Conservation (phyloP, 768 basidiomycete genomes). For the Coprinellus aureogranulatus region DNA sequence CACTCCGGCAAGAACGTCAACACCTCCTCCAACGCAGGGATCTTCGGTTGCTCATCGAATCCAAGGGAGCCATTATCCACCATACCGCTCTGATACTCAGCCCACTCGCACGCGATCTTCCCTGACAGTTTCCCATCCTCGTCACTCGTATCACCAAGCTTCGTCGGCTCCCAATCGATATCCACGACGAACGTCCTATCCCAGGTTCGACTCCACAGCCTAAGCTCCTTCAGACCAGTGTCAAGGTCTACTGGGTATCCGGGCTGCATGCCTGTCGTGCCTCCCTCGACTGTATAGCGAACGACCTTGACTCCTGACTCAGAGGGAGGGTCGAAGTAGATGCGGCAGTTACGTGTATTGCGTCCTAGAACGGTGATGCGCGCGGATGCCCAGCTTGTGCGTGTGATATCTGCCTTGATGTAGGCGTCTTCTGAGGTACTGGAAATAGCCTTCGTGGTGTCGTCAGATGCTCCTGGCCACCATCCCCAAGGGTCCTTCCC, state of each 20-base stretch:
- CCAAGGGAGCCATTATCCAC: constrained; percentile 39
- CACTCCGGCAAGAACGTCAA: constrained; percentile 64
- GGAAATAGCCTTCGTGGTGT: neutral
- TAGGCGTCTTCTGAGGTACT: constrained; percentile 24
- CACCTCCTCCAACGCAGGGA: constrained; percentile 71
- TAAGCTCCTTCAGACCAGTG: constrained; percentile 32
- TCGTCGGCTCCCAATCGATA: constrained; percentile 42
- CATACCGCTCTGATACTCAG: constrained; percentile 61
- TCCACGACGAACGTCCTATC: constrained; percentile 51
- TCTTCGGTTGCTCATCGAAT: constrained; percentile 31
- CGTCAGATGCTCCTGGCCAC: neutral
- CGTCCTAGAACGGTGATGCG: constrained; percentile 48
- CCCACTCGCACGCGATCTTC: constrained; percentile 61
- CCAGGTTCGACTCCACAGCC: constrained; percentile 65
- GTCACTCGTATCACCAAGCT: constrained; percentile 11
- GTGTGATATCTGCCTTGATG: constrained; percentile 42
- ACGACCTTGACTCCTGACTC: constrained; percentile 28
- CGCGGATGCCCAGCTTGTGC: constrained; percentile 45
- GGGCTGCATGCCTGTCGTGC: constrained; percentile 34
- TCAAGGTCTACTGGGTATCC: constrained; percentile 35
- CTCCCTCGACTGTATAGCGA: constrained; percentile 38
- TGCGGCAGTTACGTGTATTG: constrained; percentile 62
- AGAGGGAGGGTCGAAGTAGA: constrained; percentile 50
- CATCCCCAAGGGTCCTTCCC: constrained; percentile 10
- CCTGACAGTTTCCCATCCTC: constrained; percentile 30